Conservation (phyloP, 371 early-diverging fungal genomes). For the Entomophthora muscae region DNA sequence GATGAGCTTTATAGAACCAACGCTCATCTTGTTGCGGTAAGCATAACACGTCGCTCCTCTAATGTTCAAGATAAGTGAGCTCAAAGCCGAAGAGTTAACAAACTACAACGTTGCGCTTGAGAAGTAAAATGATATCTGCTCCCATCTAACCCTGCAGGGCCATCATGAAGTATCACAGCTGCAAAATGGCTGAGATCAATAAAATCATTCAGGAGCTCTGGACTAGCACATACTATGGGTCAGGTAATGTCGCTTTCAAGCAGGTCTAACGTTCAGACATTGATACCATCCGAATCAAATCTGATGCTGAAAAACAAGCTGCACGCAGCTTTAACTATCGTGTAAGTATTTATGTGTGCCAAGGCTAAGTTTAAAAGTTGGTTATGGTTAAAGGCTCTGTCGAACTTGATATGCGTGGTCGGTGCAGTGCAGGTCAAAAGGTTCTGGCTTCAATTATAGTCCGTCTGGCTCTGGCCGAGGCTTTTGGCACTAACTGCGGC, state of each 20-base stretch:
- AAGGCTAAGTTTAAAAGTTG: slow-evolving; percentile 28
- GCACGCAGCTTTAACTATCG: slow-evolving; percentile 74
- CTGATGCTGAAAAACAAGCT: slow-evolving; percentile 51
- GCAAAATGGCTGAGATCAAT: slow-evolving; percentile 98
- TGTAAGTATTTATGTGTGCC: slow-evolving; percentile 21
- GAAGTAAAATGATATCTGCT: slow-evolving; percentile 21
- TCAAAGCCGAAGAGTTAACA: slow-evolving; percentile 67
- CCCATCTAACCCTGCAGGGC: slow-evolving; percentile 26
- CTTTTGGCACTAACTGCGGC: slow-evolving; percentile 88
- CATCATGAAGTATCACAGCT: slow-evolving; percentile 86
- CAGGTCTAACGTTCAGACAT: slow-evolving; percentile 45
- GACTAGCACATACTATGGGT: slow-evolving; percentile 93
- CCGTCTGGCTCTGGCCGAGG: slow-evolving; percentile 93
- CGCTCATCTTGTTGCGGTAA: not conserved
- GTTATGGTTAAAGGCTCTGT: slow-evolving; percentile 90
- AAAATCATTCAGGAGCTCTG: slow-evolving; percentile 93
- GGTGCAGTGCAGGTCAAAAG: slow-evolving; percentile 99
- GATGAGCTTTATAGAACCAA: slow-evolving; percentile 32
- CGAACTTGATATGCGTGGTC: slow-evolving; percentile 94
- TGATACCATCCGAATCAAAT: slow-evolving; percentile 85
- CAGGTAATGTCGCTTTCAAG: slow-evolving; percentile 36
- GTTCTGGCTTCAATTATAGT: slow-evolving; percentile 95
- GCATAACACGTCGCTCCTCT: not conserved
- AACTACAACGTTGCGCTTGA: slow-evolving; percentile 76
- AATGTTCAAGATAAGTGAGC: slow-evolving; percentile 35